Conservation (phyloP, 805 yeast genomes). For the Starmerella bombicola region DNA sequence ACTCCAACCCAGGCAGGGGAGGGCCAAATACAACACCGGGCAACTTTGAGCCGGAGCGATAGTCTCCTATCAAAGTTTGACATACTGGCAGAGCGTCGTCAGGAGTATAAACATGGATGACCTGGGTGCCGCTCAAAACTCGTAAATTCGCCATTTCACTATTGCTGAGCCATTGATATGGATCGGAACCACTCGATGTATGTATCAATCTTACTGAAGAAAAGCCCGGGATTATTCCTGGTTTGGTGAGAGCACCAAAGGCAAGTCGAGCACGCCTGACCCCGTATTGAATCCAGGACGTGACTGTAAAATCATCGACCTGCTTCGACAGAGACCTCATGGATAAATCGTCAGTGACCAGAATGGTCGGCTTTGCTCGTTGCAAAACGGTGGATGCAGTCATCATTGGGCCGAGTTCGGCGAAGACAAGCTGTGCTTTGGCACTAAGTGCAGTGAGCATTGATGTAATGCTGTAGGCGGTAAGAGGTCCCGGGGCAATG, state of each 20-base stretch:
- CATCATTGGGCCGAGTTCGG: slow-evolving; percentile 17
- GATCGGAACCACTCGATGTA: slow-evolving; percentile 21
- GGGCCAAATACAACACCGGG: slow-evolving; percentile 19
- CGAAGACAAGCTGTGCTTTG: slow-evolving; percentile 16
- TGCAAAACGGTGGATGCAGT: slow-evolving; percentile 21
- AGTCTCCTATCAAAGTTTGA: slow-evolving; percentile 28
- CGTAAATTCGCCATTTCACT: slow-evolving; percentile 19
- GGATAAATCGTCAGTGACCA: slow-evolving; percentile 27
- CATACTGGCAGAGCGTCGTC: slow-evolving; percentile 26
- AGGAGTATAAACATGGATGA: slow-evolving; percentile 27
- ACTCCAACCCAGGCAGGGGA: slow-evolving; percentile 20
- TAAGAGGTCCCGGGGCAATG: slow-evolving; percentile 24
- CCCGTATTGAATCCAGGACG: slow-evolving; percentile 14
- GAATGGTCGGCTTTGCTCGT: slow-evolving; percentile 23
- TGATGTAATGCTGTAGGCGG: slow-evolving; percentile 23
- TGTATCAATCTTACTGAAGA: slow-evolving; percentile 25
- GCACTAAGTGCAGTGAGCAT: slow-evolving; percentile 28
- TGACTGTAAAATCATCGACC: slow-evolving; percentile 20
- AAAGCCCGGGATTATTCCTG: slow-evolving; percentile 22
- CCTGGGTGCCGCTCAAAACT: slow-evolving; percentile 28
- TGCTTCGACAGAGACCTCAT: slow-evolving; percentile 23
- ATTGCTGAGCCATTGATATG: slow-evolving; percentile 19
- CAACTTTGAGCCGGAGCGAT: slow-evolving; percentile 15
- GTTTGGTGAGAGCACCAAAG: slow-evolving; percentile 23
- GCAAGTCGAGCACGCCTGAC: slow-evolving; percentile 20